Base-by-base conservation (phyloP, 225 moss, liverwort and hornwort genomes). In the Thuidium tamariscinum region DNA sequence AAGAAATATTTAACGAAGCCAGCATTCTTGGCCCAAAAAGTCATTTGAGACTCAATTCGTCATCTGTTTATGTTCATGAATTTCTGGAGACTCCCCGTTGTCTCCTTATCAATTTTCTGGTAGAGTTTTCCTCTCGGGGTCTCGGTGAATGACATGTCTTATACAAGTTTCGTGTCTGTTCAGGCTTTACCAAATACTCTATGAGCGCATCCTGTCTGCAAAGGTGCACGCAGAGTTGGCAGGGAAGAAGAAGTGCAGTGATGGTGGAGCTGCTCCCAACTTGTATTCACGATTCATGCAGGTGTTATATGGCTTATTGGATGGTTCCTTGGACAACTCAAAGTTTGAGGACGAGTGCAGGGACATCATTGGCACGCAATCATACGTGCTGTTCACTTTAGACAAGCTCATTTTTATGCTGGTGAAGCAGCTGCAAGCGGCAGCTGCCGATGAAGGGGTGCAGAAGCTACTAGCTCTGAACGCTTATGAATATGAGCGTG, bases 331-430 rank as follows among this genome's bases (percentile, higher is more conserved):
- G 83, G 97, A 98, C 86, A 98, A 96, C 86, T 94, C 96, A 16
- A 98, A 93, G 86, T 98, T 94, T 69, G 98, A 98, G 86, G 98
- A 98, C 86, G 98, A 98, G 82, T 98, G 98, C 85, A 90, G 97
- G 78, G 91, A 96, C 76, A 93, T 96, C 69, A 95, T 98, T 75
- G 97, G 97, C 63, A 98, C 97, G 26, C 96, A 98, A 77, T 98
- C 97, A 5, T 98, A 95, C 89, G 87, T 98, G 48, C 86, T 98
- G 52, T 98, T 98, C 74, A 98, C 98, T 36, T 88, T 98, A 32
- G 98, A 98, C 91, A 95, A 98, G 86, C 93, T 98, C 57, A 96
- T 98, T 36, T 98, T 96, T 75, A 95, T 95, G 93, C 91, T 98
- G 81, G 96, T 96, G 89, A 98, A 98, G 89, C 98, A 98, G 91